phyloP scores from a whole-genome alignment of 2,329 filamentous ascomycete species.

The Pseudogymnoascus sp. region DNA sequence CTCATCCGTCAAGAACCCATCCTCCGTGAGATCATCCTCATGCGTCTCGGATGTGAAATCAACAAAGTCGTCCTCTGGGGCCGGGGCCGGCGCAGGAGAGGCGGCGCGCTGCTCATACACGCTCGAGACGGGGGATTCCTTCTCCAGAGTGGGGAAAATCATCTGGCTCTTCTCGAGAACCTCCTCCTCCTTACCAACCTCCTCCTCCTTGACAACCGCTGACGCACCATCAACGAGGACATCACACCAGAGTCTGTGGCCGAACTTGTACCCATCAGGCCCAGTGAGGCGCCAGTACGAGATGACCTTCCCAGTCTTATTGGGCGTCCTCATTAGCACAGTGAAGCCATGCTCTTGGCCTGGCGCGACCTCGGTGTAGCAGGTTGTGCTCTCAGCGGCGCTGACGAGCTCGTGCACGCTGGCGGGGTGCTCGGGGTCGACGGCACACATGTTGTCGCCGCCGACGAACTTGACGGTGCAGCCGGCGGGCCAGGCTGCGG shows the following conservation, averaged over 20 bases:
- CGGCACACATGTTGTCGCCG: conserved; percentile 91
- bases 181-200: conserved; percentile 23
- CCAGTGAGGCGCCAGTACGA: conserved; percentile 96
- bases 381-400: conserved; percentile 74
- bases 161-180: conserved; percentile 51
- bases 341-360: conserved; percentile 74
- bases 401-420: conserved; percentile 66
- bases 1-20: conserved; percentile 88
- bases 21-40: conserved; percentile 50
- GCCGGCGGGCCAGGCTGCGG: conserved; percentile 72
- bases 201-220: conserved; percentile 27
- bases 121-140: conserved; percentile 79
- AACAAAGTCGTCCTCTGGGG: conserved; percentile 40
- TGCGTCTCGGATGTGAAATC: conserved; percentile 45
- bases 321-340: conserved; percentile 73
- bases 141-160: conserved; percentile 95
- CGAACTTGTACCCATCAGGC: conserved; percentile 71
- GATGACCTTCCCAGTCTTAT: conserved; percentile 67
- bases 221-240: conserved; percentile 53
- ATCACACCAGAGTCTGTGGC: conserved; percentile 92
- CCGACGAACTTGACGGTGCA: conserved; percentile 87
- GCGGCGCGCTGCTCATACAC: conserved; percentile 52
- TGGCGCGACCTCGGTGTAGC: conserved; percentile 58
- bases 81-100: conserved; percentile 31
- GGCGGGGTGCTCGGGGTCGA: conserved; percentile 72